Percentiles rank a stretch among this genome's conserved stretches.
These are phyloP conservation scores for Solanum pinnatisectum DNA, from an alignment of 257 asterid species.

Conservation along the genomic window DNA sequence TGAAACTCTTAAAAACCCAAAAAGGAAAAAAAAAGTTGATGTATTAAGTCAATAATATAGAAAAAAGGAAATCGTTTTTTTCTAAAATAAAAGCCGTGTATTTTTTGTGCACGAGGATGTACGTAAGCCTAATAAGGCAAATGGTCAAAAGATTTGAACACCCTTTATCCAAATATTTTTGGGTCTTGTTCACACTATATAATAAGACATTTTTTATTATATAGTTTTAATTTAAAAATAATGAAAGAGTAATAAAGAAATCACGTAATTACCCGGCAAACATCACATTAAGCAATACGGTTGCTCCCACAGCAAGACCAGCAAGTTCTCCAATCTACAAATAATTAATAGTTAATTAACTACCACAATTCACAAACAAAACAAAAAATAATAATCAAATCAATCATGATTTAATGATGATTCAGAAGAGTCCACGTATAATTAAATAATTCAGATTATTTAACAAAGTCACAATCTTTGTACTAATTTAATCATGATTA, in stretches of 20 bases:
- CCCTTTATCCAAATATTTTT: neutral
- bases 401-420: neutral
- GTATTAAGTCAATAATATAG: neutral
- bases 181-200: neutral
- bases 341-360: neutral
- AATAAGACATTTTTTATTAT: neutral
- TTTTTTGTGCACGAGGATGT: neutral
- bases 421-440: neutral
- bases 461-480: neutral
- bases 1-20: neutral
- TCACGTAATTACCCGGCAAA: constrained; percentile 22
- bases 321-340: constrained; percentile 64
- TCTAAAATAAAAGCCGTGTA: neutral
- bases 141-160: neutral
- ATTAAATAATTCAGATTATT: neutral
- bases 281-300: constrained; percentile 63
- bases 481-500: neutral
- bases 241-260: neutral
- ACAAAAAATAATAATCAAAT: neutral
- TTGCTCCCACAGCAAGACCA: constrained; percentile 71
- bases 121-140: neutral
- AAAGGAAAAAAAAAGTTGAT: too few species aligned
- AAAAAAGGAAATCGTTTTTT: neutral
- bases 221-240: neutral
- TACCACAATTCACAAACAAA: neutral